A percentile compares a stretch with the other conserved stretches of the same genome.
phyloP scores from a whole-genome alignment of 352 stramenopile genomes.

The Elongisporangium senticosum region DNA sequence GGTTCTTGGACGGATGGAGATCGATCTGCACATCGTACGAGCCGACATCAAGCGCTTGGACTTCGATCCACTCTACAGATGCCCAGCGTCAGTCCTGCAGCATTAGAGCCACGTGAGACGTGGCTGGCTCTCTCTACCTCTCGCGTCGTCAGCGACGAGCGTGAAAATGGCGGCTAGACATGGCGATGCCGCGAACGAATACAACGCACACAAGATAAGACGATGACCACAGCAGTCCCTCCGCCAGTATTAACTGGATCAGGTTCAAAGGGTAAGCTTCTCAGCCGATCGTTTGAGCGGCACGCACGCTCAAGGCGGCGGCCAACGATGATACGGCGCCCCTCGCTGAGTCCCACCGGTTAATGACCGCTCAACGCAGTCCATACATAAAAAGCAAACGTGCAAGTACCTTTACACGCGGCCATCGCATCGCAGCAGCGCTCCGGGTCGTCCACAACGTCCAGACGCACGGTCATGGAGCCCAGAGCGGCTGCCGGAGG shows the following conservation, averaged over 20 bases:
- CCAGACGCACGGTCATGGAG: constrained; percentile 12
- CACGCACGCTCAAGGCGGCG: not conserved
- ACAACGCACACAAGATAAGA: constrained; percentile 17
- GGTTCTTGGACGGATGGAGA: not conserved
- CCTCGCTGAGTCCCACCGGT: constrained; percentile 36
- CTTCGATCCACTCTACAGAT: not conserved
- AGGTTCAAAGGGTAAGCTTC: constrained; percentile 59
- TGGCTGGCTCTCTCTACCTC: not conserved
- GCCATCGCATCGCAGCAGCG: not conserved
- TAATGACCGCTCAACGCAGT: constrained; percentile 1
- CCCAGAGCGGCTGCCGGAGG: not conserved
- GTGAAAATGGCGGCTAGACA: not conserved
- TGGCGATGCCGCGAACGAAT: not conserved
- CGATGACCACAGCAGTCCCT: constrained; percentile 40
- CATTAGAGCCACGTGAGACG: too few species aligned
- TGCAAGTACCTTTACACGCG: constrained; percentile 12
- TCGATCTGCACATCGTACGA: constrained; percentile 15
- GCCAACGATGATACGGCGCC: constrained; percentile 24
- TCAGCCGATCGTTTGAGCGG: constrained; percentile 30
- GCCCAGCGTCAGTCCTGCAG: not conserved
- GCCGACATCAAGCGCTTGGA: constrained; percentile 4
- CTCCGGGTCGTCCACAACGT: constrained; percentile 2
- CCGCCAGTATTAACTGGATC: constrained; percentile 61
- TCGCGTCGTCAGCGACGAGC: not conserved
- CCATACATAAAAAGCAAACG: constrained; percentile 1